These are phyloP conservation scores for Pichia deserticola DNA, from an alignment of 805 yeast genomes.

Conservation along the genomic window DNA sequence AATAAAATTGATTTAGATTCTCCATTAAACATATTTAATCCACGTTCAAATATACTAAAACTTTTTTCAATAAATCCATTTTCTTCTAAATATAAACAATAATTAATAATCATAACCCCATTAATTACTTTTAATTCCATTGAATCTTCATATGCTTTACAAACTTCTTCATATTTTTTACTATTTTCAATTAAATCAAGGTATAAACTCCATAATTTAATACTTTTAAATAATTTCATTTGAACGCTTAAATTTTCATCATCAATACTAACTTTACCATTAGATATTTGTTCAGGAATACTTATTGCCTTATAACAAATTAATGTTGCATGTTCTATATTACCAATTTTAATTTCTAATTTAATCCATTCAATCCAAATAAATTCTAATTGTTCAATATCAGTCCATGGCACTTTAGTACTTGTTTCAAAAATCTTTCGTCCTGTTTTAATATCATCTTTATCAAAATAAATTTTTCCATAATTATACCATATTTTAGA, in stretches of 20 bases:
- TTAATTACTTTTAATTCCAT: constrained; percentile 60
- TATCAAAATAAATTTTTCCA: constrained; percentile 53
- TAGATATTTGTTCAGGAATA: constrained; percentile 14
- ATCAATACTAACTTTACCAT: constrained; percentile 21
- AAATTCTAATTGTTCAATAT: constrained; percentile 55
- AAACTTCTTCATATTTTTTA: constrained; percentile 34
- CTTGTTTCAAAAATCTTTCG: constrained; percentile 57
- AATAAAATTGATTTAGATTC: constrained; percentile 64
- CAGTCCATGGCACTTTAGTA: constrained; percentile 58
- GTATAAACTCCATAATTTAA: constrained; percentile 65
- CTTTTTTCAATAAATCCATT: constrained; percentile 40
- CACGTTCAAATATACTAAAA: constrained; percentile 60
- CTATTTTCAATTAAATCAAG: constrained; percentile 60
- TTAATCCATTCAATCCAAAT: constrained; percentile 76
- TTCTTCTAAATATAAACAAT: constrained; percentile 53
- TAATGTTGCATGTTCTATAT: constrained; percentile 33
- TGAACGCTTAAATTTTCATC: constrained; percentile 47
- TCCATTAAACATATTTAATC: constrained; percentile 51
- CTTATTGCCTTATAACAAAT: constrained; percentile 30
- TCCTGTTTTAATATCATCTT: constrained; percentile 51
- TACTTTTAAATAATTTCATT: constrained; percentile 49
- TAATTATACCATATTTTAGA: constrained; percentile 64
- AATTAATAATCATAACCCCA: constrained; percentile 56
- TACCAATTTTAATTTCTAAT: constrained; percentile 44
- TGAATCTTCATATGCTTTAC: constrained; percentile 43